phyloP scores from a whole-genome alignment of 306 rosid species.

The Medicago ruthenica region DNA sequence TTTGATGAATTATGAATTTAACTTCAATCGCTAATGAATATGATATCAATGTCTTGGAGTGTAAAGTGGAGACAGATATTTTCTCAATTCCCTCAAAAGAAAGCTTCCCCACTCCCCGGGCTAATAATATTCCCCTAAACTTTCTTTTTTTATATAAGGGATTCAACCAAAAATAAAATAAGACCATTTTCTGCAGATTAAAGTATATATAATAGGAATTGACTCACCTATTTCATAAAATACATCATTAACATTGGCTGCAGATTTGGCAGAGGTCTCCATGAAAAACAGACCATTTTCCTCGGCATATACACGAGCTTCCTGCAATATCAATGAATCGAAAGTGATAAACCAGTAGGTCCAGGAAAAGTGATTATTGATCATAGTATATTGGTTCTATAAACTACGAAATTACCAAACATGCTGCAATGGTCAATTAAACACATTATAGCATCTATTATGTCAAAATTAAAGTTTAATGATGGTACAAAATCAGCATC shows the following conservation, averaged over 20 bases:
- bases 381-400: background rate
- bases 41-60: background rate
- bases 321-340: slow-evolving; percentile 48
- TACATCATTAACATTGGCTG: slow-evolving; percentile 65
- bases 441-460: slow-evolving; percentile 13
- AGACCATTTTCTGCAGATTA: slow-evolving; percentile 20
- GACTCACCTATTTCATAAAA: slow-evolving; percentile 65
- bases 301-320: slow-evolving; percentile 64
- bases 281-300: slow-evolving; percentile 68
- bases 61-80: slow-evolving; percentile 13
- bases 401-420: slow-evolving; percentile 14
- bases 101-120: background rate
- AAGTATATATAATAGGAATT: slow-evolving; percentile 6
- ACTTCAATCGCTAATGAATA: background rate
- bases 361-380: background rate
- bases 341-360: slow-evolving; percentile 24
- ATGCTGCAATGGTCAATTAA: slow-evolving; percentile 11
- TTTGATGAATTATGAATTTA: slow-evolving; percentile 7
- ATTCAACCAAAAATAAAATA: slow-evolving; percentile 13
- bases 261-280: slow-evolving; percentile 74
- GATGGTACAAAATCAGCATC: slow-evolving; percentile 10
- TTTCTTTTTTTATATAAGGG: background rate
- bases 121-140: background rate
- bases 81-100: slow-evolving; percentile 20
- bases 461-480: slow-evolving; percentile 16